These are phyloP conservation scores for Penicillium sp. DNA, from an alignment of 2,329 filamentous ascomycete species.

Conservation along the genomic window DNA sequence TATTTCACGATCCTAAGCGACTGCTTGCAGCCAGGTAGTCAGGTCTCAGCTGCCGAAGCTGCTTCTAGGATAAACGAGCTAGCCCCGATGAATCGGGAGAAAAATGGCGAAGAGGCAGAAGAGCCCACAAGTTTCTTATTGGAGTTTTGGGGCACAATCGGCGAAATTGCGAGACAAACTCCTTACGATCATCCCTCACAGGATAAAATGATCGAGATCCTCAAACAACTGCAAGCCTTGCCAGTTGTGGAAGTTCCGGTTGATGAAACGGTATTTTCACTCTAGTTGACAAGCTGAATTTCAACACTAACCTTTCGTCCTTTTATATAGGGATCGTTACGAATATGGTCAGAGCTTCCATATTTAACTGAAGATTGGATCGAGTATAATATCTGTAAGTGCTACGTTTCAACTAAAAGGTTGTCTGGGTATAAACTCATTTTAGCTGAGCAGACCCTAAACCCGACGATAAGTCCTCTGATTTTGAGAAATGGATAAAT, in stretches of 20 bases:
- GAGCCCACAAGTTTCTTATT: background rate
- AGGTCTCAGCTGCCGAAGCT: background rate
- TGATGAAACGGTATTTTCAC: background rate
- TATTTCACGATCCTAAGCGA: background rate
- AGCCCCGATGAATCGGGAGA: background rate
- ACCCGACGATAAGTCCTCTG: background rate
- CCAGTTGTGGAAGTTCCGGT: background rate
- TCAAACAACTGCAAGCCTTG: background rate
- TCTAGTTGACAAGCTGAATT: background rate
- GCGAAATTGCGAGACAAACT: background rate
- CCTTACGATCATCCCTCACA: slow-evolving; percentile 1
- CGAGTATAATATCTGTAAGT: background rate
- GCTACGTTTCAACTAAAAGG: background rate
- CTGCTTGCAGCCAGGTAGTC: background rate
- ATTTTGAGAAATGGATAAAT: background rate
- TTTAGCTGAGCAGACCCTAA: background rate
- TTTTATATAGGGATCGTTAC: background rate
- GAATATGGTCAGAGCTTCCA: slow-evolving; percentile 1
- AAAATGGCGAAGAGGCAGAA: background rate
- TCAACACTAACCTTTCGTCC: background rate
- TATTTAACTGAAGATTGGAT: background rate
- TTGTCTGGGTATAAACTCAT: background rate
- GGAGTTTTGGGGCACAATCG: background rate
- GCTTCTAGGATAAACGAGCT: background rate
- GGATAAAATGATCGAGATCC: slow-evolving; percentile 1